A percentile compares a stretch with the other conserved stretches of the same genome.
Evolutionary conservation across 192 early-diverging fungal genomes (phyloP).

Genomic region (Pecoramyces ruminantium): DNA sequence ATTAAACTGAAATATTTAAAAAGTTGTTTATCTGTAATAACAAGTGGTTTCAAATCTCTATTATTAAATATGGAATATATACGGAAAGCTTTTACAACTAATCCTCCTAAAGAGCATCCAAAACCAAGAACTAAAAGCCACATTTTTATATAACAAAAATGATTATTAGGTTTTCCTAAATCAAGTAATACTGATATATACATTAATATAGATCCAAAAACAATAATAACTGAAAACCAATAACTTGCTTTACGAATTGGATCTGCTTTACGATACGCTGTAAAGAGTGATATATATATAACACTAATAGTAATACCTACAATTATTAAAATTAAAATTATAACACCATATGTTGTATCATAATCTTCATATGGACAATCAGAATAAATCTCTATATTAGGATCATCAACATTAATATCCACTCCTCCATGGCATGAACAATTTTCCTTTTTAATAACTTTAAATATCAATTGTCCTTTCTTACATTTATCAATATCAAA

Average conservation of each 20-base stretch:
- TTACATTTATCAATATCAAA: neutral
- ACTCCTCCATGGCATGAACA: neutral
- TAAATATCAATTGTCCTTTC: neutral
- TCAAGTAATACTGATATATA: neutral
- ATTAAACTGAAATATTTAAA: neutral
- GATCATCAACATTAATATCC: neutral
- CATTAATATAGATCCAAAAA: neutral
- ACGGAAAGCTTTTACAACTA: neutral
- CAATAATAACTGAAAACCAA: neutral
- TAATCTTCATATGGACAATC: neutral
- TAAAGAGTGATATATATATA: neutral
- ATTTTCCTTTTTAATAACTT: neutral
- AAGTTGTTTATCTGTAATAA: neutral
- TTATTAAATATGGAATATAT: neutral
- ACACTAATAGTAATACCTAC: neutral
- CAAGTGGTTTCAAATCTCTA: neutral
- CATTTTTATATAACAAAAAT: neutral
- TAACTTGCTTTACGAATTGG: neutral
- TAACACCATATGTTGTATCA: neutral
- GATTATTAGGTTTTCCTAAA: neutral
- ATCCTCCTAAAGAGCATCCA: neutral
- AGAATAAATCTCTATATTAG: neutral
- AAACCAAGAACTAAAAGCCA: neutral
- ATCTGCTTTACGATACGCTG: neutral
- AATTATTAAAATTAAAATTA: neutral